Base-by-base conservation (phyloP, 768 basidiomycete species). In the Trametopsis cervina region DNA sequence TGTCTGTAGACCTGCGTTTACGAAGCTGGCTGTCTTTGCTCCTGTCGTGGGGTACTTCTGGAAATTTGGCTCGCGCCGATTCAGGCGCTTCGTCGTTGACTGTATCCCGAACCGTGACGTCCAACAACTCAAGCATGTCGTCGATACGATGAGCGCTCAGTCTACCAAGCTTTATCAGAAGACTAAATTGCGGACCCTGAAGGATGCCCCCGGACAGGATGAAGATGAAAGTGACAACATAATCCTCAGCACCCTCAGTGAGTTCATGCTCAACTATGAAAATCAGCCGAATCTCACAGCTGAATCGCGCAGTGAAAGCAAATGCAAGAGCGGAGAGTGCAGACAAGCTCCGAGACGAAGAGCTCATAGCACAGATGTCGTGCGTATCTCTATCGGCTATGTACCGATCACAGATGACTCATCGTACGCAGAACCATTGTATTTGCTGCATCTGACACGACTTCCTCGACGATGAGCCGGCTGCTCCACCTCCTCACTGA, bases 221-320 rank as follows among this genome's bases (percentile, higher is more conserved):
- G 57, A 64, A 40, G 62, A 60, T n/a, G 59, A 59, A 41, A 68
- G 68, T 10, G 69, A 71, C 29, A 75, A 76, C 54, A 66, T 78
- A 21, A n/a, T n/a, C n/a, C 65, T 76, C 45, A 74, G 68, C 44
- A 63, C 75, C 33, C 55, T 77, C 13, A 60, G 74, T 76, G 51
- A 42, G 71, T 56, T 4, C 12, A 49, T 21, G 17, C 23, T 17
- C 44, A 18, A 25, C 26, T 13, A 5, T 21, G 27, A 3, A 39
- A 13, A 21, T 26, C 7, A 9, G 9, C 21, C 41, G 13, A 51
- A 27, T 37, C 38, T 22, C 20, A 26, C n/a, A n/a, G n/a, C n/a
- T n/a, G n/a, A n/a, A n/a, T n/a, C n/a, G 5, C 3, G 3, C 33
- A 44, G 53, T 54, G 40, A 46, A 40, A n/a, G 38, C 33, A 7